Base-by-base conservation (phyloP, 306 rosid species). In the Aeschynomene evenia region DNA sequence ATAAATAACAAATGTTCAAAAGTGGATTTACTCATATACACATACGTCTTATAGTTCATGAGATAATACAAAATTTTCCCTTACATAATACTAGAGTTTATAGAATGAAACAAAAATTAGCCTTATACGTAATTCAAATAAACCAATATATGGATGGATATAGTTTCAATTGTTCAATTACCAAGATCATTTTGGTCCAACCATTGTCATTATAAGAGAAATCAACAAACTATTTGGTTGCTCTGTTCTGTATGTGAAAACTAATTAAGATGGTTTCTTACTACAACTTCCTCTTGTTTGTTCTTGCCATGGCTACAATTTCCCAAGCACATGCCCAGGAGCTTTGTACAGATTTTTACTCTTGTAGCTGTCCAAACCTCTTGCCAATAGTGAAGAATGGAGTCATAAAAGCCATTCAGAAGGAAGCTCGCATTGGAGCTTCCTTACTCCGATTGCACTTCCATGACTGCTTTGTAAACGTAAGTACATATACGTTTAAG, bases 401-500 rank as follows among this genome's bases (percentile, higher is more conserved):
- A 68, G 78, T 85, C 36, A 66, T 14, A 18, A n/a, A 71, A 56
- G 86, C 88, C 80, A 66, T 85, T 1, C 10, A 42, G 2, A 73
- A 49, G 0, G 88, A 85, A 73, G 42, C 80, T 14, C 87, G 89
- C 14, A 52, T 85, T 0, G 86, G 86, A 6, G 92, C 89, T 67
- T 87, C 89, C 33, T 52, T 87, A 34, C 92, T 87, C 51, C 77
- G 88, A 18, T 64, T 87, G 68, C 86, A 85, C 78, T 87, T 87
- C 77, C 89, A 87, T 5, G 92, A 87, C 34, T 85, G 92, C 77
- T 87, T 87, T 63, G 92, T 87, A 5, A 87, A 87, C 18, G 87
- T 87, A 15, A 71, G 91, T 71, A 4, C 14, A 7, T 3, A 37
- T 20, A 14, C 54, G n/a, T 45, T 7, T 36, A 36, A n/a, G n/a